Percentiles rank a stretch among this genome's conserved stretches.
Evolutionary conservation across 805 yeast genomes (phyloP).

Genomic region (Lipomyces mesembrius): DNA sequence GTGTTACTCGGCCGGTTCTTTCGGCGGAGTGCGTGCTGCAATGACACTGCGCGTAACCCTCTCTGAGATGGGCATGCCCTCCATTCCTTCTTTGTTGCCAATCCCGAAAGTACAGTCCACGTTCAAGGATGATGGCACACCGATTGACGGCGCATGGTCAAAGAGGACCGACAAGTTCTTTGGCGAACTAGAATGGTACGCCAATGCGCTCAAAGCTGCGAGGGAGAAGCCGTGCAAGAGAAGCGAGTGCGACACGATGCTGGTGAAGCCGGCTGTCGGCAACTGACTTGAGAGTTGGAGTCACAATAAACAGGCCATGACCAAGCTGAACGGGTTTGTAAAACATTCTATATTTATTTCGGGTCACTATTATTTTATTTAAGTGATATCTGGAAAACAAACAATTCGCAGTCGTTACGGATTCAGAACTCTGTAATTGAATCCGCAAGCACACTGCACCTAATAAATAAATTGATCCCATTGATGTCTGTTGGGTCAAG

Average conservation of each 20-base stretch:
- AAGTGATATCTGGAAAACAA: too few species aligned
- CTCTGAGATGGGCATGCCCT: conserved; percentile 2
- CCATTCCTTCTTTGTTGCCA: conserved; percentile 1
- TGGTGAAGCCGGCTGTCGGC: background rate
- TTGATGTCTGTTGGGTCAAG: too few species aligned
- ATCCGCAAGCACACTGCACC: too few species aligned
- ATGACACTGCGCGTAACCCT: background rate
- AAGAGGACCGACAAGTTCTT: background rate
- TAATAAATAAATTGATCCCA: too few species aligned
- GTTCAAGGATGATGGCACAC: conserved; percentile 2
- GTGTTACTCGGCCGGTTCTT: conserved; percentile 5
- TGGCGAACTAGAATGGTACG: background rate
- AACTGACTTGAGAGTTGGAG: too few species aligned
- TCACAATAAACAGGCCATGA: too few species aligned
- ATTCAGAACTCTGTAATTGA: too few species aligned
- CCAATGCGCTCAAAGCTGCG: background rate
- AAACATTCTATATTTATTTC: too few species aligned
- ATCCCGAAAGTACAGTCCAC: conserved; percentile 4
- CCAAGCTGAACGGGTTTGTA: too few species aligned
- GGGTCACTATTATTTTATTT: too few species aligned
- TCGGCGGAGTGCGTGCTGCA: conserved; percentile 8
- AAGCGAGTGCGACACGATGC: background rate
- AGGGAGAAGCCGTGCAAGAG: background rate
- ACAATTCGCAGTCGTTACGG: too few species aligned
- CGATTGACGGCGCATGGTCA: background rate